Evolutionary conservation across 2,329 filamentous ascomycete genomes (phyloP), one percentile per base, ranked within the genome.

Genomic region (Colletotrichum sp.): DNA sequence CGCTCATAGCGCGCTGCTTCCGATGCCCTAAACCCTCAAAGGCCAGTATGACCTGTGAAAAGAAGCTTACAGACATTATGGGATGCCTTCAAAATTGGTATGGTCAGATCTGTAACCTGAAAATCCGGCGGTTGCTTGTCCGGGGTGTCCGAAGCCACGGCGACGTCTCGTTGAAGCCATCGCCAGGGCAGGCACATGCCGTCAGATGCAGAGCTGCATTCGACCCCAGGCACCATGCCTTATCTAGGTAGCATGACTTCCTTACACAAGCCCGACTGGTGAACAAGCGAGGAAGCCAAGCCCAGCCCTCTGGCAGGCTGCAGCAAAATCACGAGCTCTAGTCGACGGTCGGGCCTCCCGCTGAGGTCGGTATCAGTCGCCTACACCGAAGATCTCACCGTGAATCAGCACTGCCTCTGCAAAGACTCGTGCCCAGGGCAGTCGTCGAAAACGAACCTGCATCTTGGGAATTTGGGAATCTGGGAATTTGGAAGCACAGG

Each of bases 321-420:
- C 21, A 39, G 62, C 13, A 8, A n/a, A 32, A 21, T 34, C 3
- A 49, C 44, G 13, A 21, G 44, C 44, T 49, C 44, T 49, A 49
- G 44, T 49, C 49, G 18, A 44, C n/a, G 62, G 24, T 34, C 69
- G 36, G 69, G 55, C 52, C 36, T 72, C 62, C 30, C 32, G 49
- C 32, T 44, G 32, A 30, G 16, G 57, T 59, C 16, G 32, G 65
- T 8, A 7, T 13, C 36, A 26, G 63, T 13, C n/a, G 28, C 34
- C 18, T 21, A 30, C 24, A 52, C 55, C 69, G 55, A 55, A 71
- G 32, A 36, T 36, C 62, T 55, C 62, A 34, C 55, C 63, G 69
- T 57, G 72, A 75, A 70, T 63, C 62, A 34, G 39, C 72, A 44
- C 63, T 68, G 69, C 73, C 63, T 49, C 69, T 26, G 9, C 13